These are phyloP conservation scores for Epichloe sibirici DNA, from an alignment of 2,329 filamentous ascomycete genomes.

Conservation along the genomic window DNA sequence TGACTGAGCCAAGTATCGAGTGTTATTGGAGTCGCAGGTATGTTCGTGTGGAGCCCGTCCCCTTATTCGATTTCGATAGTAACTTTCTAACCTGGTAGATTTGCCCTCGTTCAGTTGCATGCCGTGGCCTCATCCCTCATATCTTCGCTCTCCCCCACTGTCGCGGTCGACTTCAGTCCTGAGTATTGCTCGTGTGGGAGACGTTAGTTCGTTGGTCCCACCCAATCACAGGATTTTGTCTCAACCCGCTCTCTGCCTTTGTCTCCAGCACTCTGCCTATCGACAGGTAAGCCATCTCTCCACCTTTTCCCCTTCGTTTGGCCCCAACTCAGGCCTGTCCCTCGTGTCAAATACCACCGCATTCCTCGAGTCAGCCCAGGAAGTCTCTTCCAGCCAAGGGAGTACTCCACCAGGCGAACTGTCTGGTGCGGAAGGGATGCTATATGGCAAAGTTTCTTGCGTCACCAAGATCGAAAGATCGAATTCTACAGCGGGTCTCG, in stretches of 20 bases:
- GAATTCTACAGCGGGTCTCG: slow-evolving; percentile 8
- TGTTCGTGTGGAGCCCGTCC: slow-evolving; percentile 9
- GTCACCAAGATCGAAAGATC: slow-evolving; percentile 11
- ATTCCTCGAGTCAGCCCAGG: slow-evolving; percentile 16
- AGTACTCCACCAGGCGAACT: slow-evolving; percentile 10
- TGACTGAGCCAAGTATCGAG: neutral
- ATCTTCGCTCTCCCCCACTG: slow-evolving; percentile 27
- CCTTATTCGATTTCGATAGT: slow-evolving; percentile 8
- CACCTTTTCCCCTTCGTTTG: slow-evolving; percentile 6
- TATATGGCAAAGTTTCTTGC: slow-evolving; percentile 10
- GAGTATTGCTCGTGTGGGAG: slow-evolving; percentile 41
- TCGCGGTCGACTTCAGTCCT: slow-evolving; percentile 30
- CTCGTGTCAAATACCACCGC: slow-evolving; percentile 12
- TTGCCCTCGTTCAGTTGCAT: slow-evolving; percentile 22
- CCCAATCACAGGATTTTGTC: slow-evolving; percentile 34
- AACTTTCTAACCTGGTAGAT: slow-evolving; percentile 6
- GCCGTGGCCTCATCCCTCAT: slow-evolving; percentile 23
- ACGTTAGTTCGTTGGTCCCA: slow-evolving; percentile 54
- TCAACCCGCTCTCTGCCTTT: slow-evolving; percentile 33
- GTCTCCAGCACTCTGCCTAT: slow-evolving; percentile 22
- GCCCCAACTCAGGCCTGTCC: slow-evolving; percentile 3
- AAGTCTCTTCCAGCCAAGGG: slow-evolving; percentile 17
- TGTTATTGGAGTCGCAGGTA: slow-evolving; percentile 13
- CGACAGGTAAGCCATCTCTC: slow-evolving; percentile 38
- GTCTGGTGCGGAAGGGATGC: slow-evolving; percentile 7